phyloP scores from a whole-genome alignment of 225 moss, liverwort and hornwort genomes.

The Marchantia paleacea region DNA sequence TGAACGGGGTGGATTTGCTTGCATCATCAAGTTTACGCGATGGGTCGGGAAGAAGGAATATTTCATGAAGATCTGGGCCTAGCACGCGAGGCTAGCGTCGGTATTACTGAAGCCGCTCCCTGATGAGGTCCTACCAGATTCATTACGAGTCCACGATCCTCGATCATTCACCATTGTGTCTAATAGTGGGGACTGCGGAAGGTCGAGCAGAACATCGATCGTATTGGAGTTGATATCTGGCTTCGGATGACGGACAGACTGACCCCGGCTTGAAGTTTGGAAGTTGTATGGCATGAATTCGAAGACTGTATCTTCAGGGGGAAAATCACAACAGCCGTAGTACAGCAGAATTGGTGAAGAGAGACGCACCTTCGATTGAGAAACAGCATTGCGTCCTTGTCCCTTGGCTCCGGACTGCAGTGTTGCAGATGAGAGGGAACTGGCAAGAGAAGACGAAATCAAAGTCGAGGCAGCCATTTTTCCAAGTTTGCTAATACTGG shows the following conservation, averaged over 20 bases:
- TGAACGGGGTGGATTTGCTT: too few species aligned
- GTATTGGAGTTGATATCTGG: too few species aligned
- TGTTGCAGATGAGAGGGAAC: neutral
- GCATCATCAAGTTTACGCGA: too few species aligned
- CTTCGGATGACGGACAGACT: neutral
- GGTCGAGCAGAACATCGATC: too few species aligned
- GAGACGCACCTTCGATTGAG: conserved; percentile 13
- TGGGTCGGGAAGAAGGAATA: too few species aligned
- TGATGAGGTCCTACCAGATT: too few species aligned
- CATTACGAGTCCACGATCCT: too few species aligned
- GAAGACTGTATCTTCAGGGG: neutral
- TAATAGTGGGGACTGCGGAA: too few species aligned
- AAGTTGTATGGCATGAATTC: neutral
- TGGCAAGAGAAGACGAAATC: conserved; percentile 9
- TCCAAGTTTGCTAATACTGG: neutral
- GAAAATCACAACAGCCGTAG: neutral
- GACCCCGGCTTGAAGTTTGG: neutral
- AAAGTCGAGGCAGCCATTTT: conserved; percentile 24
- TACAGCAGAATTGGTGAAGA: neutral
- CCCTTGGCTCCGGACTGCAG: neutral
- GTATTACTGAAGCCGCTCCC: too few species aligned
- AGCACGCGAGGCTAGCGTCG: too few species aligned
- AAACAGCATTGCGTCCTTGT: neutral
- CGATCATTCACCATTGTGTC: too few species aligned
- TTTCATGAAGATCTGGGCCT: too few species aligned